Conservation (phyloP, 768 basidiomycete genomes). For the Panaeolus cyanescens region DNA sequence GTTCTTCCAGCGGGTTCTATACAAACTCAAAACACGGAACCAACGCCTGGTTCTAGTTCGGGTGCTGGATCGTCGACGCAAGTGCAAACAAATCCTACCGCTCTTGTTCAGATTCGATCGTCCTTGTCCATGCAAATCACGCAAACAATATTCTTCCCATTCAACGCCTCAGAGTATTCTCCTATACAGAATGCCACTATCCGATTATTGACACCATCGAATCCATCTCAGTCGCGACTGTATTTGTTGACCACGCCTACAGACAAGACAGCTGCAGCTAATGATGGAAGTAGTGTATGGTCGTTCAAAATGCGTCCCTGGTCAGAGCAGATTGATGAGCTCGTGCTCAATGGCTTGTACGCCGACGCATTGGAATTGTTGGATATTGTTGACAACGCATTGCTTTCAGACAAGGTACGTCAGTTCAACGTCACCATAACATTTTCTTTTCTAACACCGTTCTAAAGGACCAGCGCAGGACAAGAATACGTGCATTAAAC, state of each 20-base stretch:
- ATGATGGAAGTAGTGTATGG: slow-evolving; percentile 84
- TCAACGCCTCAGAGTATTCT: slow-evolving; percentile 34
- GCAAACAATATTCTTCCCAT: slow-evolving; percentile 69
- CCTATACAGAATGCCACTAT: slow-evolving; percentile 48
- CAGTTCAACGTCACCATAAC: no score
- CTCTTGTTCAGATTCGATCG: slow-evolving; percentile 71
- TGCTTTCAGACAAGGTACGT: slow-evolving; percentile 65
- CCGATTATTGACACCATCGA: slow-evolving; percentile 64
- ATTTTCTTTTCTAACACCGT: no score
- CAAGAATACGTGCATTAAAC: slow-evolving; percentile 67
- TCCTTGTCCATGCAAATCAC: slow-evolving; percentile 62
- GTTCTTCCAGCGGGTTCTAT: slow-evolving; percentile 72
- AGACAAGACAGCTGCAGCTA: slow-evolving; percentile 63
- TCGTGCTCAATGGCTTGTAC: slow-evolving; percentile 69
- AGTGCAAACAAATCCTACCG: slow-evolving; percentile 44
- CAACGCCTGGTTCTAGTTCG: slow-evolving; percentile 26
- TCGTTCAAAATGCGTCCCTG: slow-evolving; percentile 69
- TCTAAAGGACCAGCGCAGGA: slow-evolving; percentile 53
- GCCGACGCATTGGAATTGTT: slow-evolving; percentile 80
- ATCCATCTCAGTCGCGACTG: slow-evolving; percentile 51
- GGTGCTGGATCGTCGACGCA: background rate
- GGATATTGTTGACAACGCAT: slow-evolving; percentile 61
- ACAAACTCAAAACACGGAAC: slow-evolving; percentile 26
- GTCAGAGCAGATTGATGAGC: slow-evolving; percentile 83
- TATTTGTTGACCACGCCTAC: slow-evolving; percentile 74